Evolutionary conservation across 2,329 filamentous ascomycete species (phyloP).

Genomic region (Curvularia eragrostidis): DNA sequence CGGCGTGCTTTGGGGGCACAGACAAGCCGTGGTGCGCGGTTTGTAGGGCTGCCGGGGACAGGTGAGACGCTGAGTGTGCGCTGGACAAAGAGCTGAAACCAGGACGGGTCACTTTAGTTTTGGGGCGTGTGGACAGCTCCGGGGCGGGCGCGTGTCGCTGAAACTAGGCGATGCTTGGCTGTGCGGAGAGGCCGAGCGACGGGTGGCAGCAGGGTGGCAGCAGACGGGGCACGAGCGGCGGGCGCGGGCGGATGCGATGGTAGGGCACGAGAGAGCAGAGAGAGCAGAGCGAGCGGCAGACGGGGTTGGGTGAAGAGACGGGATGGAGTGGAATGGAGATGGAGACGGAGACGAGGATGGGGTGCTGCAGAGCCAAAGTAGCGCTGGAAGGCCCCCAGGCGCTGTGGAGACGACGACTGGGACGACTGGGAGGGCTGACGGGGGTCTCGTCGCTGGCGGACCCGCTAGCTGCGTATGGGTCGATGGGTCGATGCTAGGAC

Average conservation of each 20-base stretch:
- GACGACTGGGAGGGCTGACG: constrained; percentile 21
- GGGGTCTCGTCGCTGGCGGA: constrained; percentile 14
- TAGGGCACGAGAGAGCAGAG: neutral
- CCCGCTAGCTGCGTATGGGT: constrained; percentile 13
- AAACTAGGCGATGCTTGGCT: constrained; percentile 34
- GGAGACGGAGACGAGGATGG: constrained; percentile 6
- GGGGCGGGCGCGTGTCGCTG: constrained; percentile 31
- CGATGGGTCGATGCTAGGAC: neutral
- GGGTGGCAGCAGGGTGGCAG: constrained; percentile 5
- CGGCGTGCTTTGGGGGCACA: constrained; percentile 16
- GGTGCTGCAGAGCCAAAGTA: constrained; percentile 19
- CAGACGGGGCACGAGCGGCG: constrained; percentile 1
- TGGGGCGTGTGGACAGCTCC: constrained; percentile 18
- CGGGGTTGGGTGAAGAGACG: neutral
- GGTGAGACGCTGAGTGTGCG: constrained; percentile 37
- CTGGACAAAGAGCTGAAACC: constrained; percentile 27
- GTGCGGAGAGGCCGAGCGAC: constrained; percentile 30
- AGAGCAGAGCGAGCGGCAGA: neutral
- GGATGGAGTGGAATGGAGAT: neutral
- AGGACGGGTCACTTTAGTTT: constrained; percentile 15
- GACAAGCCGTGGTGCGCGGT: constrained; percentile 22
- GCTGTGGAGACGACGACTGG: constrained; percentile 23
- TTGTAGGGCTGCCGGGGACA: constrained; percentile 33
- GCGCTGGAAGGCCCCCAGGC: constrained; percentile 16
- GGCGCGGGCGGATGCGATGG: neutral